These are phyloP conservation scores for Gentiana dahurica DNA, from an alignment of 257 asterid genomes.

Conservation along the genomic window DNA sequence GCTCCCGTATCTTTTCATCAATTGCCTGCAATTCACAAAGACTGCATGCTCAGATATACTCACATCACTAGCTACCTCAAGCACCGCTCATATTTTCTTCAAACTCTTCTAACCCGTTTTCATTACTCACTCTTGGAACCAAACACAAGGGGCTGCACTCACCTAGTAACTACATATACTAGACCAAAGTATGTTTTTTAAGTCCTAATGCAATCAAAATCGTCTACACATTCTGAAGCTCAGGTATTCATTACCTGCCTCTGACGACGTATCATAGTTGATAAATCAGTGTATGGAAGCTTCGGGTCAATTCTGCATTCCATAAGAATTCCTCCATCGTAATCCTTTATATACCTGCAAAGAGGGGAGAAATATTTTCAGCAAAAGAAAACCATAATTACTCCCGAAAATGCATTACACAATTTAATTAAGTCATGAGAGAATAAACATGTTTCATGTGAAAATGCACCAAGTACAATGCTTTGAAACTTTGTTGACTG, in stretches of 20 bases:
- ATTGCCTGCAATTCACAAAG: conserved; percentile 54
- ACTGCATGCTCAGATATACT: conserved; percentile 1
- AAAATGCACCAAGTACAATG: neutral
- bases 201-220: neutral
- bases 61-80: neutral
- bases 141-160: neutral
- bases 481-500: conserved; percentile 3
- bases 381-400: conserved; percentile 4
- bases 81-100: neutral
- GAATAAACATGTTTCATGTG: neutral
- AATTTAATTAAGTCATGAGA: neutral
- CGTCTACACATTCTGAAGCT: neutral
- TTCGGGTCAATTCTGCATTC: conserved; percentile 98
- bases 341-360: conserved; percentile 82
- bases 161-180: neutral
- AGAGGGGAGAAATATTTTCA: conserved; percentile 8
- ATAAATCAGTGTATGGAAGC: conserved; percentile 93
- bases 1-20: conserved; percentile 93
- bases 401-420: neutral
- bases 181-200: neutral
- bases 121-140: neutral
- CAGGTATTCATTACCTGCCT: conserved; percentile 50
- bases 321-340: conserved; percentile 98
- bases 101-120: neutral
- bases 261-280: conserved; percentile 95